phyloP scores from a whole-genome alignment of 108 stramenopile genomes.

The Nitzschia sp. region DNA sequence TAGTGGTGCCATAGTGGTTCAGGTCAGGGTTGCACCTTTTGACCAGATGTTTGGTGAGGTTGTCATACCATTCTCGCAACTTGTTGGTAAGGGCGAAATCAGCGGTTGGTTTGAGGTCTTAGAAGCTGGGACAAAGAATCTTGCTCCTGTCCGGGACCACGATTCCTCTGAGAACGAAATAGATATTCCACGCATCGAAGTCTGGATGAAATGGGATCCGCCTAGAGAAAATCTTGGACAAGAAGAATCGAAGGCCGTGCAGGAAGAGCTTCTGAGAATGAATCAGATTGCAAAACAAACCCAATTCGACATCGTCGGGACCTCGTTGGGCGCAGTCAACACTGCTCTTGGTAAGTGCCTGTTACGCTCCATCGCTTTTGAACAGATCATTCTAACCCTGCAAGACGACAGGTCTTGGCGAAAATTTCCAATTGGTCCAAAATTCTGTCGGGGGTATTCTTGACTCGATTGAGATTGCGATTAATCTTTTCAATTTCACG shows the following conservation, averaged over 20 bases:
- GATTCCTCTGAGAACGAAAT: conserved; percentile 11
- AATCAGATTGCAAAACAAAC: conserved; percentile 41
- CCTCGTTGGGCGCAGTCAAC: conserved; percentile 73
- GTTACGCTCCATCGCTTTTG: neutral
- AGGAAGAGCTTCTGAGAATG: conserved; percentile 66
- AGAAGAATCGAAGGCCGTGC: conserved; percentile 42
- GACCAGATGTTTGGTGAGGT: conserved; percentile 79
- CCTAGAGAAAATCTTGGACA: neutral
- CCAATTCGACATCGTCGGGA: conserved; percentile 68
- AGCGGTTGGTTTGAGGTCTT: conserved; percentile 78
- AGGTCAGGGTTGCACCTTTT: conserved; percentile 63
- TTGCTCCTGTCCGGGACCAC: neutral
- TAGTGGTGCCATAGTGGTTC: conserved; percentile 66
- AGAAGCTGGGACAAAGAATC: conserved; percentile 46
- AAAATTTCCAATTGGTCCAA: conserved; percentile 60
- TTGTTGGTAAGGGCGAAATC: conserved; percentile 53
- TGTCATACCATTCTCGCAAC: conserved; percentile 63
- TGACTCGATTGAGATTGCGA: conserved; percentile 61
- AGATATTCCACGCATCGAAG: conserved; percentile 15
- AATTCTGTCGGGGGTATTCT: conserved; percentile 69
- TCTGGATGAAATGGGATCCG: conserved; percentile 29
- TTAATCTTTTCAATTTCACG: conserved; percentile 84
- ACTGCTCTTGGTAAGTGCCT: conserved; percentile 44
- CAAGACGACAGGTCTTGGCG: conserved; percentile 52
- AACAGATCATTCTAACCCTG: neutral